These are phyloP conservation scores for Phellopilus nigrolimitatus DNA, from an alignment of 1,284 basidiomycete genomes.

Conservation along the genomic window DNA sequence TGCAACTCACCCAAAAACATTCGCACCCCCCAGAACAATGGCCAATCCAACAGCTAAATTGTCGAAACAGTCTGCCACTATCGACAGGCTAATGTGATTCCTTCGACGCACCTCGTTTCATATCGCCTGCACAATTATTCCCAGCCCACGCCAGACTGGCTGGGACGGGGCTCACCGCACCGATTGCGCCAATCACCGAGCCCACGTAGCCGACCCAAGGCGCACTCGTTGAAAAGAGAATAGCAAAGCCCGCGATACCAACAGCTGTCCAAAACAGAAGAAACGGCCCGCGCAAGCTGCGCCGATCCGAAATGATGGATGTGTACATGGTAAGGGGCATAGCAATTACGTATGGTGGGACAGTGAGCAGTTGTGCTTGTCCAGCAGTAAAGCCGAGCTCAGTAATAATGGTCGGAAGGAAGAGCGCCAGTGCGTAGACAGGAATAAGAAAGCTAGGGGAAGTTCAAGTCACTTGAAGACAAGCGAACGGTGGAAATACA, in stretches of 20 bases:
- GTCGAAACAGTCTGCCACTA: no score
- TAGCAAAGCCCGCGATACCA: conserved; percentile 6
- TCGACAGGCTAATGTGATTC: no score
- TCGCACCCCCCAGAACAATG: conserved; percentile 2
- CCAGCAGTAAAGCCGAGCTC: conserved; percentile 52
- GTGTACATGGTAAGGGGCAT: conserved; percentile 13
- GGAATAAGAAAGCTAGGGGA: conserved; percentile 41
- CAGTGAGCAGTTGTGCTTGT: conserved; percentile 52
- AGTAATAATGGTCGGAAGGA: conserved; percentile 52
- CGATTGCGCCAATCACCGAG: conserved; percentile 47
- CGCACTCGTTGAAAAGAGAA: conserved; percentile 5
- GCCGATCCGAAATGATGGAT: conserved; percentile 4
- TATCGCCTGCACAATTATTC: conserved; percentile 51
- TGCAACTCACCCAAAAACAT: conserved; percentile 4
- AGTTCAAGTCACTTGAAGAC: conserved; percentile 3
- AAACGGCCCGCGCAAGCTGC: conserved; percentile 1
- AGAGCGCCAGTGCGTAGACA: conserved; percentile 54
- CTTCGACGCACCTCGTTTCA: conserved; percentile 48
- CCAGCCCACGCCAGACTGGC: conserved; percentile 51
- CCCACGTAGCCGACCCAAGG: conserved; percentile 39
- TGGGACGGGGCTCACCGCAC: conserved; percentile 51
- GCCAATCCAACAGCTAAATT: neutral
- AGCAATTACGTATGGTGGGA: conserved; percentile 40
- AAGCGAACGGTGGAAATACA: conserved; percentile 10
- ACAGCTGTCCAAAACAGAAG: conserved; percentile 8